phyloP scores from a whole-genome alignment of 495 filamentous ascomycete species.

The Bombardia bombarda region DNA sequence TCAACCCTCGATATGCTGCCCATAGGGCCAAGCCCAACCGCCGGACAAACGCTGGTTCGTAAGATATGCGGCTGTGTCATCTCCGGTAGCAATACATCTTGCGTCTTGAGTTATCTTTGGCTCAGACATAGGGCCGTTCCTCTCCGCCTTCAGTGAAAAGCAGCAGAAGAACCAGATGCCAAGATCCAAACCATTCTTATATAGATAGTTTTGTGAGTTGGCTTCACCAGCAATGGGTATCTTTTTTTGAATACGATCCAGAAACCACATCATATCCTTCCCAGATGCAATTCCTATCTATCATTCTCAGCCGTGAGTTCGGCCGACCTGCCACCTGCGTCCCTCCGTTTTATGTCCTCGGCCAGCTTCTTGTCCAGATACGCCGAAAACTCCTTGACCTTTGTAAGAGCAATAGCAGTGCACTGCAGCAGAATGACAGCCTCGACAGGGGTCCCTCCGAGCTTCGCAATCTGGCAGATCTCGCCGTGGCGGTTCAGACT shows the following conservation, averaged over 20 bases:
- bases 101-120: too few species aligned
- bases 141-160: too few species aligned
- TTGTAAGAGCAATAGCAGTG: constrained; percentile 57
- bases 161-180: too few species aligned
- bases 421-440: constrained; percentile 67
- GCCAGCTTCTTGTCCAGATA: constrained; percentile 64
- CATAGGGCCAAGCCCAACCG: too few species aligned
- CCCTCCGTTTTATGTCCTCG: constrained; percentile 65
- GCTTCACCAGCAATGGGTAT: constrained; percentile 17
- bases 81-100: too few species aligned
- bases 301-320: constrained; percentile 83
- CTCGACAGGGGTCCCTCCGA: constrained; percentile 72
- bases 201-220: not conserved
- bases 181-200: too few species aligned
- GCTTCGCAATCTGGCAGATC: constrained; percentile 84
- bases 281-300: constrained; percentile 34
- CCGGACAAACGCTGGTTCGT: too few species aligned
- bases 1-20: too few species aligned
- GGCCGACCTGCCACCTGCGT: constrained; percentile 66
- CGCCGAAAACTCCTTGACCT: constrained; percentile 69
- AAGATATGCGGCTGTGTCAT: too few species aligned
- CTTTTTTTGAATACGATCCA: constrained; percentile 10
- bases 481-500: constrained; percentile 85
- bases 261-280: constrained; percentile 10
- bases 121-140: too few species aligned